Percentiles rank a stretch among this genome's conserved stretches.
phyloP scores from a whole-genome alignment of 2,329 filamentous ascomycete genomes.

The Apiospora rasikravindrae region DNA sequence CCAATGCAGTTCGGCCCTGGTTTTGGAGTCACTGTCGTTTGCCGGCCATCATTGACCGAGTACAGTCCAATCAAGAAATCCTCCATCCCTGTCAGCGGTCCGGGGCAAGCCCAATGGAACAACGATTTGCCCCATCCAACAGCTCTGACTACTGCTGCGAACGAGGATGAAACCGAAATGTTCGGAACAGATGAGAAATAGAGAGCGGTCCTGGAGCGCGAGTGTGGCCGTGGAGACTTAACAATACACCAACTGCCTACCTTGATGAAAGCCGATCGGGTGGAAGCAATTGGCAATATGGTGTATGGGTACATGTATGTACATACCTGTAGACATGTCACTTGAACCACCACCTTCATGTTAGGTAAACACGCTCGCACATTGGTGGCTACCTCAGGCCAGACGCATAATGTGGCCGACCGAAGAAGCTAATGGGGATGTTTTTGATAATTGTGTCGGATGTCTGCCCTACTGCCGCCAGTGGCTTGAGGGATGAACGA shows the following conservation, averaged over 20 bases:
- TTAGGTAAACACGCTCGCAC: neutral
- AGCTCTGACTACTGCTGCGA: neutral
- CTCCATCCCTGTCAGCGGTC: neutral
- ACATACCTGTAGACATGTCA: neutral
- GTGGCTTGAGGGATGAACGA: neutral
- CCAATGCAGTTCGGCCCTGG: neutral
- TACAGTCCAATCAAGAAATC: neutral
- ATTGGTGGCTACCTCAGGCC: neutral
- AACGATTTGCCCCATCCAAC: neutral
- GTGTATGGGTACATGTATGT: neutral
- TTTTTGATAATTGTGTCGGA: neutral
- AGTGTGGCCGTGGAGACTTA: neutral
- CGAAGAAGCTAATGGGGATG: neutral
- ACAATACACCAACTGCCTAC: neutral
- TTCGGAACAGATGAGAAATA: neutral
- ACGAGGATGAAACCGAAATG: neutral
- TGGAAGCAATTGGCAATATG: neutral
- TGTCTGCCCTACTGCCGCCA: neutral
- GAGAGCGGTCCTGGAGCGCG: neutral
- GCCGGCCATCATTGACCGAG: neutral
- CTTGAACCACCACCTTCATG: neutral
- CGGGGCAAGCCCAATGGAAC: neutral
- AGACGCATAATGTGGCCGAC: neutral
- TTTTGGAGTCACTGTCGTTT: constrained; percentile 9
- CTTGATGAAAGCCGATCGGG: neutral